Base-by-base conservation (phyloP, 352 stramenopile species). In the Globisporangium rhizosaccharum region DNA sequence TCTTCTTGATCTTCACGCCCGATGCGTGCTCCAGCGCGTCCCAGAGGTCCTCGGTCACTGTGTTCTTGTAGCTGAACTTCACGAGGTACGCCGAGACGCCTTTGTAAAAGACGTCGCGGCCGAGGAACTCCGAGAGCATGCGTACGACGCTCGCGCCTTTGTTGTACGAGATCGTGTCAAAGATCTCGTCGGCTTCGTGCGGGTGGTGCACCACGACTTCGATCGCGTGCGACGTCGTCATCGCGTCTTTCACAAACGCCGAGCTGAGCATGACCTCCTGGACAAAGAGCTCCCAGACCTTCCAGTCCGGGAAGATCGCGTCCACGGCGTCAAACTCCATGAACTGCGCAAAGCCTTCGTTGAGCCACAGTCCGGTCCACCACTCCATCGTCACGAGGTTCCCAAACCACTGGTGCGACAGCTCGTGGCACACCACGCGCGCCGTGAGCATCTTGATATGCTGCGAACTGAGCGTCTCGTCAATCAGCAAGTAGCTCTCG, bases 361-460 rank as follows among this genome's bases (percentile, higher is more conserved):
- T 99, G 9, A 99, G 79, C 92, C 92, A 98, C 4, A 98, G 75
- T 26, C 90, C 88, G 12, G 90, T 94, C 92, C 92, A 98, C 79
- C 97, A 99, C 9, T 92, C 82, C 96, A 99, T 99, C 26, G 97
- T 99, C 30, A 99, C 97, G 3, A 99, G 80, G 68, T 99, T 99
- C 41, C 96, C 96, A 61, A 98, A 98, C 82, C 79, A 90, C 62
- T 98, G 96, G 76, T 99, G 97, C 5, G 96, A 97, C 1, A 99
- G 73, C 72, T 99, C 97, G 70, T 99, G 97, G 44, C 90, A 97
- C 20, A 99, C 96, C 0, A 98, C 96, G 8, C 88, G 92, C 30
- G 94, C 96, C 11, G 98, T 93, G 18, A 79, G 67, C 2, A 76
- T 74, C 63, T 80, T 82, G 54, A 71, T 76, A 42, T 80, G 70